phyloP scores from a whole-genome alignment of 352 stramenopile species.

The Globisporangium polare region DNA sequence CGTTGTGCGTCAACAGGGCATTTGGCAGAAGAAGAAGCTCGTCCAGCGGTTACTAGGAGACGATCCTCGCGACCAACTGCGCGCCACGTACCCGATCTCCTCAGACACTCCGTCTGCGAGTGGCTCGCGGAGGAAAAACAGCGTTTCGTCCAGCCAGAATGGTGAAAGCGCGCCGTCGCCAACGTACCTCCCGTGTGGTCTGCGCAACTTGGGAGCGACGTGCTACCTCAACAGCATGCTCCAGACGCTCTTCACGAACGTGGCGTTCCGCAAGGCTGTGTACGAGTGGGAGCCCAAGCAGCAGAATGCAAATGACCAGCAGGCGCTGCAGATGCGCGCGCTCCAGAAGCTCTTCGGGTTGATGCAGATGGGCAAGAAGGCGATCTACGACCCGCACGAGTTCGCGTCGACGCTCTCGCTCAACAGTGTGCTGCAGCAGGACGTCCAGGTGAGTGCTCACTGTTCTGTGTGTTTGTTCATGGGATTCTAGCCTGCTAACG shows the following conservation, averaged over 20 bases:
- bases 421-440: constrained; percentile 83
- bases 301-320: constrained; percentile 35
- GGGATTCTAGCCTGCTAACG: too few species aligned
- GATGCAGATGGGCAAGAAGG: constrained; percentile 76
- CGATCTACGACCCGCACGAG: constrained; percentile 69
- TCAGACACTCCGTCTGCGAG: neutral
- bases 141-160: constrained; percentile 1
- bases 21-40: constrained; percentile 61
- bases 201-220: constrained; percentile 85
- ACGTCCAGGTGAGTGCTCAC: constrained; percentile 67
- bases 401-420: constrained; percentile 76
- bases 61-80: constrained; percentile 56
- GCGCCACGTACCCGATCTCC: constrained; percentile 20
- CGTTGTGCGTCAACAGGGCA: constrained; percentile 27
- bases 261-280: constrained; percentile 65
- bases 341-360: constrained; percentile 81
- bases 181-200: constrained; percentile 39
- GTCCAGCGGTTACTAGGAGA: constrained; percentile 55
- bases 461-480: neutral
- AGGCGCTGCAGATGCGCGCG: constrained; percentile 69
- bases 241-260: constrained; percentile 76
- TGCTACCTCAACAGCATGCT: constrained; percentile 90
- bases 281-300: constrained; percentile 78
- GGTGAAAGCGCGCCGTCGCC: neutral
- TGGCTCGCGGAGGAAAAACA: constrained; percentile 8